Conservation (phyloP, 2,329 filamentous ascomycete genomes). For the Mycogone perniciosa region DNA sequence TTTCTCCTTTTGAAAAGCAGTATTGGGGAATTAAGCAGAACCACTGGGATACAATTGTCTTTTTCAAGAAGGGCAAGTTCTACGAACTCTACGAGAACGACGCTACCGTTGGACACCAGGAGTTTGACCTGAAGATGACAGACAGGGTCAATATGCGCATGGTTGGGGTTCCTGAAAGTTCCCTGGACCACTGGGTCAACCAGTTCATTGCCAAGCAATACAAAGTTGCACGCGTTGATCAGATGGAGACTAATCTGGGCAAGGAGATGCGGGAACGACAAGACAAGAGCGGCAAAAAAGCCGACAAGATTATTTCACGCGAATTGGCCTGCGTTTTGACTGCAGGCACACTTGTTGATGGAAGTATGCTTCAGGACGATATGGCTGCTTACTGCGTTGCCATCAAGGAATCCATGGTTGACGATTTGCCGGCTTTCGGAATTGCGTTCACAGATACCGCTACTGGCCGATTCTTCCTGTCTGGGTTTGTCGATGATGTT, state of each 20-base stretch:
- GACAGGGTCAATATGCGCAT: constrained; percentile 99
- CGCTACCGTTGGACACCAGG: constrained; percentile 88
- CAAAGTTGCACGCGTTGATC: constrained; percentile 94
- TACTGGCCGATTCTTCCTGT: constrained; percentile 90
- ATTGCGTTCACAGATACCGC: constrained; percentile 93
- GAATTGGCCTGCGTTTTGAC: constrained; percentile 90
- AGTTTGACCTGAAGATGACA: constrained; percentile 96
- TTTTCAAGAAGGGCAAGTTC: constrained; percentile 99
- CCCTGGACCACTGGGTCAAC: constrained; percentile 93
- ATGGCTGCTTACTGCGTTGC: constrained; percentile 95
- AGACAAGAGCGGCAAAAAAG: constrained; percentile 58
- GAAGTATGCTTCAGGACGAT: constrained; percentile 94
- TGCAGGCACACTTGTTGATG: constrained; percentile 86
- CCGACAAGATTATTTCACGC: constrained; percentile 87
- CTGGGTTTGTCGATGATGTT: constrained; percentile 83
- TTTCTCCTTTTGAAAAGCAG: constrained; percentile 93
- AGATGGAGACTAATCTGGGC: constrained; percentile 89
- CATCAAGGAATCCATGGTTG: constrained; percentile 74
- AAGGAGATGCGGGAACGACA: constrained; percentile 99
- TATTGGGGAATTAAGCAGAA: constrained; percentile 99
- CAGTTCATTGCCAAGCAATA: constrained; percentile 97
- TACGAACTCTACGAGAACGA: constrained; percentile 98
- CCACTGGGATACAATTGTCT: constrained; percentile 94
- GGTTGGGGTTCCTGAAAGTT: constrained; percentile 95
- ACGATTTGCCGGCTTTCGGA: constrained; percentile 77